Conservation (phyloP, 2,329 filamentous ascomycete genomes). For the Mycosphaerella arachidis region DNA sequence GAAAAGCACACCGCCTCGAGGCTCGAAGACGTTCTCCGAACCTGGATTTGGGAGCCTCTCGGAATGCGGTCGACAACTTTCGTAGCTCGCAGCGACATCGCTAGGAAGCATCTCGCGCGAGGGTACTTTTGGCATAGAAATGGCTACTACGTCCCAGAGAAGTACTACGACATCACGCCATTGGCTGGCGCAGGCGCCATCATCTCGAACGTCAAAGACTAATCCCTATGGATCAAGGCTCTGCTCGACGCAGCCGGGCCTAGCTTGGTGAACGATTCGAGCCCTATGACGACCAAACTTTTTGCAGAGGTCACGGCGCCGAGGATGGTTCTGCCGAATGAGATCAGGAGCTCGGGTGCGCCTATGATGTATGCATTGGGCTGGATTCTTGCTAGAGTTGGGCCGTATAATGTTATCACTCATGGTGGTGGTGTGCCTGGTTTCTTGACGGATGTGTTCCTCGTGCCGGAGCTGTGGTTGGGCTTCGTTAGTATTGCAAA, state of each 20-base stretch:
- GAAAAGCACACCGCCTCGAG: slow-evolving; percentile 39
- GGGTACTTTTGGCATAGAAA: slow-evolving; percentile 12
- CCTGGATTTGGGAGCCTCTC: slow-evolving; percentile 44
- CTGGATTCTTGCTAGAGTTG: slow-evolving; percentile 27
- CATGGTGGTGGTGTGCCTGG: slow-evolving; percentile 30
- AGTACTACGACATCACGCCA: slow-evolving; percentile 4
- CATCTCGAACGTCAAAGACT: slow-evolving; percentile 17
- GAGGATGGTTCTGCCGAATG: slow-evolving; percentile 29
- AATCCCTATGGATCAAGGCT: slow-evolving; percentile 13
- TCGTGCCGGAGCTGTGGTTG: slow-evolving; percentile 27
- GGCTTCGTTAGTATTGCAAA: slow-evolving; percentile 35
- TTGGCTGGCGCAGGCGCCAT: slow-evolving; percentile 19
- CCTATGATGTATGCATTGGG: slow-evolving; percentile 26
- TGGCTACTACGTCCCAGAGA: slow-evolving; percentile 8
- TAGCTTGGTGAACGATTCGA: not conserved
- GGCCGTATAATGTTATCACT: slow-evolving; percentile 25
- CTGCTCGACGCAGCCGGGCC: slow-evolving; percentile 1
- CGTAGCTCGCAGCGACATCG: slow-evolving; percentile 19
- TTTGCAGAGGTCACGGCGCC: slow-evolving; percentile 25
- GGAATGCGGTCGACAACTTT: slow-evolving; percentile 44
- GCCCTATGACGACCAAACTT: not conserved
- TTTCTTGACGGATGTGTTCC: slow-evolving; percentile 26
- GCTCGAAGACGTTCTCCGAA: slow-evolving; percentile 41
- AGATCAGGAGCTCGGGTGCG: slow-evolving; percentile 39
- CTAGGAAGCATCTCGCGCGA: slow-evolving; percentile 27